A percentile compares a stretch with the other conserved stretches of the same genome.
These are phyloP conservation scores for Closterium sp. DNA, from an alignment of 139 green algal genomes.

Conservation along the genomic window DNA sequence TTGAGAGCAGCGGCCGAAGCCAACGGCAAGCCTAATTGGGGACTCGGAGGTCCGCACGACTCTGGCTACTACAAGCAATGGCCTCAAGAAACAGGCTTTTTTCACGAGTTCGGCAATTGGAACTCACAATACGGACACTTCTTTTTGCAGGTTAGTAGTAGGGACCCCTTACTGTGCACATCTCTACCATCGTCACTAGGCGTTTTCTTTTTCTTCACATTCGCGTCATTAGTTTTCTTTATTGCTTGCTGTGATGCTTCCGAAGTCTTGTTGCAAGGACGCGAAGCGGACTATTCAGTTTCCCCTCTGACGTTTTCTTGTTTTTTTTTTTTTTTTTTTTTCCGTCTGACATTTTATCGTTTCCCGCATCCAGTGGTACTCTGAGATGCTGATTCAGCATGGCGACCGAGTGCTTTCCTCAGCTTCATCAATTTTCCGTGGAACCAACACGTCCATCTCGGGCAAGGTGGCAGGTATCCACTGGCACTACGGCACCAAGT, in stretches of 20 bases:
- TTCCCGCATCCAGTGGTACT: conserved; percentile 81
- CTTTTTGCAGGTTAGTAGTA: conserved; percentile 64
- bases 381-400: conserved; percentile 76
- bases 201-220: neutral
- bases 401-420: conserved; percentile 77
- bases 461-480: conserved; percentile 84
- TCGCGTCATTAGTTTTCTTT: neutral
- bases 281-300: too few species aligned
- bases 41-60: conserved; percentile 85
- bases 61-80: conserved; percentile 88
- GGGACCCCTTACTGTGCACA: neutral
- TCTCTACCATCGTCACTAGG: neutral
- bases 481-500: conserved; percentile 96
- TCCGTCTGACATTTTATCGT: too few species aligned
- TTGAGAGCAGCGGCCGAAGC: conserved; percentile 66
- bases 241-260: neutral
- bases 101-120: conserved; percentile 81
- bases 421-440: conserved; percentile 38
- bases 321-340: neutral
- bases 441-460: conserved; percentile 24
- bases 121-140: conserved; percentile 88
- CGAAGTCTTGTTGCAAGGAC: too few species aligned
- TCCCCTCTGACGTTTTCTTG: neutral
- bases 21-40: conserved; percentile 84
- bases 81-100: conserved; percentile 90